Evolutionary conservation across 805 yeast genomes (phyloP).

Genomic region (Pichia rugopelliculosa): DNA sequence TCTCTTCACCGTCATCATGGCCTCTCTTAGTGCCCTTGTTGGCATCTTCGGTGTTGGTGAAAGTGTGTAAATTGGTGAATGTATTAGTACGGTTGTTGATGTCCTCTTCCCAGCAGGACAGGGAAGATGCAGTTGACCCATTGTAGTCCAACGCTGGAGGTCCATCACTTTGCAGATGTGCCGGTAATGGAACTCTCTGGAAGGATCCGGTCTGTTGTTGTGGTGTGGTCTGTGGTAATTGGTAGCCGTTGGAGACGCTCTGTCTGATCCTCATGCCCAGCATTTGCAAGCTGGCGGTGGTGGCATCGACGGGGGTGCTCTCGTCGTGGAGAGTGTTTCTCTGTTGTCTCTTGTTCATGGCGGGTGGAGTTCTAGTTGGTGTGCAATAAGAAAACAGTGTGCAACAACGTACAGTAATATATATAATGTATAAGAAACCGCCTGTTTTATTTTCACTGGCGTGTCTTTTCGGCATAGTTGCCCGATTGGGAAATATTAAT

Average conservation of each 20-base stretch:
- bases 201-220: constrained; percentile 5
- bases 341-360: constrained; percentile 7
- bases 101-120: constrained; percentile 37
- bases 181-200: constrained; percentile 33
- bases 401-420: no score
- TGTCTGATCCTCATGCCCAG: constrained; percentile 70
- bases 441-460: no score
- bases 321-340: neutral
- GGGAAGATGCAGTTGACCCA: constrained; percentile 40
- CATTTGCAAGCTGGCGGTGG: constrained; percentile 38
- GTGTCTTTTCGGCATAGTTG: no score
- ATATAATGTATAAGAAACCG: no score
- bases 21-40: constrained; percentile 3
- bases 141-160: constrained; percentile 39
- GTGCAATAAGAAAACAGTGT: no score
- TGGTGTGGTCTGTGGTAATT: constrained; percentile 11
- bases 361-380: no score
- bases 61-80: neutral
- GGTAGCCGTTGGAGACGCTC: constrained; percentile 56
- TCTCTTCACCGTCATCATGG: neutral
- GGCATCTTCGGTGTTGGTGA: neutral
- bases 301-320: constrained; percentile 15
- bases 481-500: no score
- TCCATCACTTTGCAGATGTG: constrained; percentile 20
- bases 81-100: constrained; percentile 6